These are phyloP conservation scores for Prunus yedoensis DNA, from an alignment of 331 rosid species.

Conservation along the genomic window DNA sequence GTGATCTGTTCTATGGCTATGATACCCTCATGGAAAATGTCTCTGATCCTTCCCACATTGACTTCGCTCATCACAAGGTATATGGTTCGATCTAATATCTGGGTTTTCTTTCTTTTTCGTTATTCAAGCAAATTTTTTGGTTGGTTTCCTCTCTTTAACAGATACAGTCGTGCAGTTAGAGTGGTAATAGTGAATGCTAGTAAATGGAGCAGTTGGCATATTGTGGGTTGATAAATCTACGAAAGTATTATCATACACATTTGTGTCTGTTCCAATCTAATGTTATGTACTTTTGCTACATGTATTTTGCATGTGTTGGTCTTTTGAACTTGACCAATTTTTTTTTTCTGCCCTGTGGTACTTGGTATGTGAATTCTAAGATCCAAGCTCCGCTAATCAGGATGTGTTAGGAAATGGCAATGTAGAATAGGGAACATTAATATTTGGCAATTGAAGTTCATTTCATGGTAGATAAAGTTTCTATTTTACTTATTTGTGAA, in stretches of 20 bases:
- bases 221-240: not conserved
- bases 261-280: not conserved
- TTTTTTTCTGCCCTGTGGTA: too few relatives aligned
- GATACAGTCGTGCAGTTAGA: not conserved
- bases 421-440: not conserved
- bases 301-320: not conserved
- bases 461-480: not conserved
- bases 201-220: not conserved
- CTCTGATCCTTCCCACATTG: constrained; percentile 92
- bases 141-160: not conserved
- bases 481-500: constrained; percentile 8
- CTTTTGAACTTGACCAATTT: not conserved
- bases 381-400: too few relatives aligned
- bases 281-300: not conserved
- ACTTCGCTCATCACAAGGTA: constrained; percentile 99
- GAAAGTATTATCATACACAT: not conserved
- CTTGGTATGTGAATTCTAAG: too few relatives aligned
- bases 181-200: not conserved
- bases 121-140: not conserved
- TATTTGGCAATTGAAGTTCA: not conserved
- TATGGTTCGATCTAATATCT: not conserved
- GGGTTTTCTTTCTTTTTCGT: not conserved
- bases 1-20: constrained; percentile 90
- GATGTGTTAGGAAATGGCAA: too few relatives aligned
- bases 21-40: constrained; percentile 98